A percentile compares a stretch with the other conserved stretches of the same genome.
Conservation (phyloP, 257 asterid genomes). For the Lycium barbarum region DNA sequence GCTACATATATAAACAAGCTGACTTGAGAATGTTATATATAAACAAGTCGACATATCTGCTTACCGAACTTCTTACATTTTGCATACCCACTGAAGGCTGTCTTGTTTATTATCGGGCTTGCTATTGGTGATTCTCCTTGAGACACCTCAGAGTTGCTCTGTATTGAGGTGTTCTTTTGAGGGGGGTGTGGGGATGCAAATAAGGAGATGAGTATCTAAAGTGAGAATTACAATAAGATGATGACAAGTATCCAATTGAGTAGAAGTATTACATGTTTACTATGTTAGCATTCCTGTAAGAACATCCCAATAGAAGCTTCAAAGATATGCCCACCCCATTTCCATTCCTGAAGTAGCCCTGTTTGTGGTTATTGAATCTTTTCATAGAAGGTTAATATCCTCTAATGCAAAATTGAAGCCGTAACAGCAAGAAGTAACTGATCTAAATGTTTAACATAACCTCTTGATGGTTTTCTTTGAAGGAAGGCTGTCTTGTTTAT, state of each 20-base stretch:
- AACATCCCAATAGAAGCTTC: neutral
- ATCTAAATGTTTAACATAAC: no score
- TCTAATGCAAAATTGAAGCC: neutral
- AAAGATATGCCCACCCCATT: neutral
- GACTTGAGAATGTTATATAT: no score
- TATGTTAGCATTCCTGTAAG: neutral
- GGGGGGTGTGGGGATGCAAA: neutral
- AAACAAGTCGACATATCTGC: constrained; percentile 48
- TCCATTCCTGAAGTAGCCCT: neutral
- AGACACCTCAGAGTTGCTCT: neutral
- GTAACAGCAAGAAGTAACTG: neutral
- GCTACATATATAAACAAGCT: neutral
- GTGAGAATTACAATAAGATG: neutral
- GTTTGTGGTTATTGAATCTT: neutral
- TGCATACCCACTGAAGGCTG: neutral
- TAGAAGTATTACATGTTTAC: no score
- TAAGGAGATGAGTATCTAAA: neutral
- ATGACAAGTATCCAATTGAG: neutral
- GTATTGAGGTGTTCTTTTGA: neutral
- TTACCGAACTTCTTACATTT: constrained; percentile 59
- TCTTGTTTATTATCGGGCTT: neutral
- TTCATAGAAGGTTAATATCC: neutral
- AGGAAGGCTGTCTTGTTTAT: neutral
- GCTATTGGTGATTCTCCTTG: neutral
- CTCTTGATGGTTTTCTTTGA: neutral